phyloP scores from a whole-genome alignment of 2,329 filamentous ascomycete species.

The Dichotomopilus funicola region DNA sequence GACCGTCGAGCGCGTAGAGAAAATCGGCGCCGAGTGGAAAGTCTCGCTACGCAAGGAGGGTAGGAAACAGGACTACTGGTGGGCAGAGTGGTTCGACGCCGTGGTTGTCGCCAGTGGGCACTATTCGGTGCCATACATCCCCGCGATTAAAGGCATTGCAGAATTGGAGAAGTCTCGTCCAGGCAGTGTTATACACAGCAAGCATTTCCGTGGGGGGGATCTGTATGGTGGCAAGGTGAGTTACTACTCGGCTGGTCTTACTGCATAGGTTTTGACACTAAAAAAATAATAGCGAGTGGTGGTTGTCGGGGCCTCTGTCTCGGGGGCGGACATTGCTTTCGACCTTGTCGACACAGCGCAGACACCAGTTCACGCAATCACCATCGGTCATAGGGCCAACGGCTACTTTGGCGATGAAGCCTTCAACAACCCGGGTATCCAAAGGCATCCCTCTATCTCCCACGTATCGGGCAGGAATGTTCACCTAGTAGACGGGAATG shows the following conservation, averaged over 20 bases:
- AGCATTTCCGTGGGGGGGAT: neutral
- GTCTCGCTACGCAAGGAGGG: neutral
- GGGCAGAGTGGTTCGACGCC: neutral
- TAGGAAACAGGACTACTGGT: neutral
- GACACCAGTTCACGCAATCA: neutral
- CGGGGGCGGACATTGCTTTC: neutral
- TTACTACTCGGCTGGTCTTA: too few species aligned
- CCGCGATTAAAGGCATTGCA: too few species aligned
- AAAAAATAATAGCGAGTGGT: neutral
- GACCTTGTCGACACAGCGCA: neutral
- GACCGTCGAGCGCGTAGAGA: neutral
- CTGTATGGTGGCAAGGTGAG: too few species aligned
- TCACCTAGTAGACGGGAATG: neutral
- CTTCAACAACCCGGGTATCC: neutral
- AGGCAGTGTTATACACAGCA: neutral
- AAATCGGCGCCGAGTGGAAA: neutral
- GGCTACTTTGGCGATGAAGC: neutral
- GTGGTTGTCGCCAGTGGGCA: neutral
- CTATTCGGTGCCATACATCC: too few species aligned
- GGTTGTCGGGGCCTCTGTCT: neutral
- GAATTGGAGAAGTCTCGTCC: neutral
- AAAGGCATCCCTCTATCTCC: neutral
- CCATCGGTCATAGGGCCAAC: neutral
- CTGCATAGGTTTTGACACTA: neutral
- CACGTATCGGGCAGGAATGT: neutral